These are phyloP conservation scores for Metarhizium sp. DNA, from an alignment of 2,329 filamentous ascomycete genomes.

Conservation along the genomic window DNA sequence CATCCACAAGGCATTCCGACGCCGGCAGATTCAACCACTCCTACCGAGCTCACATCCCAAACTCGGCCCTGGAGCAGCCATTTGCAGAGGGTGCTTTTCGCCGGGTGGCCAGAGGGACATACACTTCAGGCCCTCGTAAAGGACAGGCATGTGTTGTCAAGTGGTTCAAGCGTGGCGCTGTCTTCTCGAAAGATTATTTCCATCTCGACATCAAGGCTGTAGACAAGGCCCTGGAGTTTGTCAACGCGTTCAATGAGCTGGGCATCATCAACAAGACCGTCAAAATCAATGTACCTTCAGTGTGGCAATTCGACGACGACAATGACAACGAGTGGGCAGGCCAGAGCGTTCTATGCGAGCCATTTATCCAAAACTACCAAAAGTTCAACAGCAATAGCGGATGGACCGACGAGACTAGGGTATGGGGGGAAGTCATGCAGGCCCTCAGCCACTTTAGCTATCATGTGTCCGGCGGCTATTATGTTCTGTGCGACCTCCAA, in stretches of 20 bases:
- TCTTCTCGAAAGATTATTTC: conserved; percentile 25
- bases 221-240: conserved; percentile 23
- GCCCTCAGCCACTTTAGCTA: conserved; percentile 35
- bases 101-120: conserved; percentile 15
- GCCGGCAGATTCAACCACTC: conserved; percentile 10
- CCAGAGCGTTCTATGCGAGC: conserved; percentile 21
- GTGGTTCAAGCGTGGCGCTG: conserved; percentile 28
- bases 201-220: conserved; percentile 26
- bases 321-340: conserved; percentile 5
- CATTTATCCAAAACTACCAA: conserved; percentile 30
- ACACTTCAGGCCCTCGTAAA: conserved; percentile 17
- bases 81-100: conserved; percentile 9
- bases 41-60: rapidly evolving
- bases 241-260: conserved; percentile 25
- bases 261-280: conserved; percentile 20
- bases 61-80: conserved; percentile 2
- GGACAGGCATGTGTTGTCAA: conserved; percentile 26
- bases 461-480: conserved; percentile 24
- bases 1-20: background rate
- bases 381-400: conserved; percentile 36
- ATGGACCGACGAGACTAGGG: conserved; percentile 20
- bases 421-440: conserved; percentile 29
- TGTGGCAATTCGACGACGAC: conserved; percentile 18
- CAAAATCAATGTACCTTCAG: conserved; percentile 24
- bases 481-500: conserved; percentile 32